Base-by-base conservation (phyloP, 2,329 filamentous ascomycete species). In the Calonectria multiphialidica region DNA sequence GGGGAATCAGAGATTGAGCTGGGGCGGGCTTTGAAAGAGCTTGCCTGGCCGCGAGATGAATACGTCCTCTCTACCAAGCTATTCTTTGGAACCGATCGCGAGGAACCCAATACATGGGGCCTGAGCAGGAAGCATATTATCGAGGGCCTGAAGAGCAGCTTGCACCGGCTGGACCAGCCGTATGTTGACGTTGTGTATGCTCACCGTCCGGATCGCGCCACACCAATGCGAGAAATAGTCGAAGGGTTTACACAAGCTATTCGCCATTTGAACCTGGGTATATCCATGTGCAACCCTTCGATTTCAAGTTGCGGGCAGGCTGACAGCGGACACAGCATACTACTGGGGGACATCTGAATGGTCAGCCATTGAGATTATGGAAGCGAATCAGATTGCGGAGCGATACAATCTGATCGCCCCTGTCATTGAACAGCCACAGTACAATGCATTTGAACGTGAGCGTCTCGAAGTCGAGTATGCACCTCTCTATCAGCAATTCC, bases 121-220 rank as follows among this genome's bases (percentile, higher is more conserved):
- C 86, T 93, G 45, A 91, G 88, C 9, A 86, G 91, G 66, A 94
- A 94, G 82, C 92, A 93, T 81, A 86, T 94, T 66, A 86, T 93
- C 72, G 91, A 93, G 83, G 78, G 78, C 12, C 70, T 79, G 30
- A 79, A 80, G 77, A 75, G 72, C 68, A 78, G 77, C 1, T 61
- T 80, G 30, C 64, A 73, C 64, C 77, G 77, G 33, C 66, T 79
- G n/a, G 70, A 79, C 1, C 77, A 78, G 66, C 77, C 77, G 2
- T 79, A 79, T 16, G 77, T 79, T 21, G 77, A 79, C 18, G 73
- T 79, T 5, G 77, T 79, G n/a, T 79, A 75, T n/a, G 77, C 77
- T 12, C 77, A 79, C 37, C 77, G 77, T 18, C 77, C 77, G 0
- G 77, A 79, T 21, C 69, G 72, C 50, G 77, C 76, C 21, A 79